These are phyloP conservation scores for Leishmania mexicana DNA, from an alignment of 208 protist genomes.

Conservation along the genomic window DNA sequence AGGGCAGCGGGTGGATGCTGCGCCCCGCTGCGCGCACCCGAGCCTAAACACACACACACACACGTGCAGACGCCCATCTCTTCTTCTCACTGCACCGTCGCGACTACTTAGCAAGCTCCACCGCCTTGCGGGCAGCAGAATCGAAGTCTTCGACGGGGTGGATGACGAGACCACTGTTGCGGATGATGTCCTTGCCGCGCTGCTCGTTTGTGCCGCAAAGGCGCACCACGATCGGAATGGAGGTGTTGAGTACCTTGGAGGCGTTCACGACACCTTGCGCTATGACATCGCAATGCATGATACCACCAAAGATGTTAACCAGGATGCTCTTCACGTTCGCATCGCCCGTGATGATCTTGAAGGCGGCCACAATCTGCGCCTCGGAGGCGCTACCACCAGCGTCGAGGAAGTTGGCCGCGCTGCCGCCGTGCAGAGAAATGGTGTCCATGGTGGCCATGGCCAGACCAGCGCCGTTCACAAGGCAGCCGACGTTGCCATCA, in stretches of 20 bases:
- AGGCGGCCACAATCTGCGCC: constrained; percentile 96
- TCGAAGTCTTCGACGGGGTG: constrained; percentile 88
- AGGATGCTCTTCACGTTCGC: constrained; percentile 96
- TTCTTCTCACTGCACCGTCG: not conserved
- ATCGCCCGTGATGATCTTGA: constrained; percentile 98
- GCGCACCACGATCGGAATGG: constrained; percentile 95
- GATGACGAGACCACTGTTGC: constrained; percentile 81
- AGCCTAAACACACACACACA: not conserved
- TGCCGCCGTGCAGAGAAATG: constrained; percentile 98
- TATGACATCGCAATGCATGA: constrained; percentile 99
- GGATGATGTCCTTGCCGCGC: constrained; percentile 94
- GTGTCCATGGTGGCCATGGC: constrained; percentile 99
- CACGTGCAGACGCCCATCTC: not conserved
- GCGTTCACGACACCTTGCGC: constrained; percentile 96
- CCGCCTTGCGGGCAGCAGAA: constrained; percentile 76
- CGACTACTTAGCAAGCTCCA: constrained; percentile 50
- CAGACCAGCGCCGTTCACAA: constrained; percentile 98
- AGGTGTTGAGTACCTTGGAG: constrained; percentile 81
- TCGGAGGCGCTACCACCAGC: constrained; percentile 95
- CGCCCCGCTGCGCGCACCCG: not conserved
- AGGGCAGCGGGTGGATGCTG: not conserved
- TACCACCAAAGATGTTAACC: constrained; percentile 99
- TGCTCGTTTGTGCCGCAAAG: constrained; percentile 97
- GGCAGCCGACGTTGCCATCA: constrained; percentile 98
- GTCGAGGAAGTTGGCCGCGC: constrained; percentile 99